Evolutionary conservation across 2,329 filamentous ascomycete genomes (phyloP).

Genomic region (Hypoxylon sp.): DNA sequence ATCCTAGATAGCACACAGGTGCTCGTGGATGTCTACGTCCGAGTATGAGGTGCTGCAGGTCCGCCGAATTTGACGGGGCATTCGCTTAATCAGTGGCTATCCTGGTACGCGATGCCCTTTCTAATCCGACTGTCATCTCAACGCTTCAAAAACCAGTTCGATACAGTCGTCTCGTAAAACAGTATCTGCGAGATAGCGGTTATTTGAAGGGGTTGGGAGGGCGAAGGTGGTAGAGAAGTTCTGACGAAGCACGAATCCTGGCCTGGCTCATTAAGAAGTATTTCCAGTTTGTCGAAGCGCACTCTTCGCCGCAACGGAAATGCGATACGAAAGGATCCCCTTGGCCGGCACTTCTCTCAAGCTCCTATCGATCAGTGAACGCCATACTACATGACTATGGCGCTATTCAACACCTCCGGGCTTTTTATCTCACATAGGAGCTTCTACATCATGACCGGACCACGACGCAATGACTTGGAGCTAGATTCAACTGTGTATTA

Average conservation of each 20-base stretch:
- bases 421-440: not conserved
- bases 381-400: not conserved
- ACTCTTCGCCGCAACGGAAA: conserved; percentile 3
- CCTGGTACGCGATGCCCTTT: not conserved
- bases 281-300: conserved; percentile 3
- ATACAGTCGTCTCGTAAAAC: not conserved
- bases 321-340: not conserved
- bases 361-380: not conserved
- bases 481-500: not conserved
- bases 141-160: not conserved
- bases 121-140: not conserved
- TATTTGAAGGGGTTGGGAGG: not conserved
- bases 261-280: conserved; percentile 1
- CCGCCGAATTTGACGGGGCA: not conserved
- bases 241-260: not conserved
- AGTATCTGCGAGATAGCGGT: not conserved
- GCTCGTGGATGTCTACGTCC: not conserved
- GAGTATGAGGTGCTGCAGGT: not conserved
- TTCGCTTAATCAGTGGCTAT: not conserved
- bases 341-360: not conserved
- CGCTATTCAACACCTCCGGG: not conserved
- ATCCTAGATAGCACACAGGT: not conserved
- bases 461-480: not conserved
- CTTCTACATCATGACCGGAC: not conserved
- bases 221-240: not conserved